phyloP scores from a whole-genome alignment of 2,329 filamentous ascomycete genomes.

The Penicillium palitans region DNA sequence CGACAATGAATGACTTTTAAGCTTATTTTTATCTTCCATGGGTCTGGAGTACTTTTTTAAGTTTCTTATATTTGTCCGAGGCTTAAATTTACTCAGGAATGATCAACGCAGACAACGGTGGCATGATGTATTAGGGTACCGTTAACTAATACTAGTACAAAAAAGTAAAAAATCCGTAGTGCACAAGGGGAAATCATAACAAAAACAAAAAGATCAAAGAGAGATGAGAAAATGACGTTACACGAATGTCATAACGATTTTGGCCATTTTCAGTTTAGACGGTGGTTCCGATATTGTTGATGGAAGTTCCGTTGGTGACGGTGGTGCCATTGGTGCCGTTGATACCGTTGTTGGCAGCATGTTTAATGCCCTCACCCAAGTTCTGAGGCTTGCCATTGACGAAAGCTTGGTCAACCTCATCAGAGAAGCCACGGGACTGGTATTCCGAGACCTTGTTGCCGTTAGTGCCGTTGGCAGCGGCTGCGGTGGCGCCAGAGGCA shows the following conservation, averaged over 20 bases:
- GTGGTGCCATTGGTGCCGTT: not conserved
- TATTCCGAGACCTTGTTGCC: slow-evolving; percentile 14
- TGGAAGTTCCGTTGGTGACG: slow-evolving; percentile 1
- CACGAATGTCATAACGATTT: slow-evolving; percentile 2
- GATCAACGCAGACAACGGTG: slow-evolving; percentile 16
- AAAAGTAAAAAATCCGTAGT: slow-evolving; percentile 10
- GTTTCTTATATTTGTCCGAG: not conserved
- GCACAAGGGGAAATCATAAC: slow-evolving; percentile 29
- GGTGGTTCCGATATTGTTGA: slow-evolving; percentile 5
- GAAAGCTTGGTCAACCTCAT: slow-evolving; percentile 37
- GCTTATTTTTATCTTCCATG: not conserved
- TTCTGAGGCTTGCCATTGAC: slow-evolving; percentile 23
- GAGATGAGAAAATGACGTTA: slow-evolving; percentile 4
- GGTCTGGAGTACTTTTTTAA: not conserved
- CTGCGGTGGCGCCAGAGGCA: slow-evolving; percentile 13
- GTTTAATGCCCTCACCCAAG: slow-evolving; percentile 11
- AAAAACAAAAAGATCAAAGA: slow-evolving; percentile 7
- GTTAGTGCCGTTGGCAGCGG: slow-evolving; percentile 7
- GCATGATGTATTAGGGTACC: slow-evolving; percentile 29
- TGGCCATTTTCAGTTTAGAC: not conserved
- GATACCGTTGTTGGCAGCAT: slow-evolving; percentile 5
- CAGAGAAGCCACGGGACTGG: slow-evolving; percentile 33
- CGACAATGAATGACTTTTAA: slow-evolving; percentile 26
- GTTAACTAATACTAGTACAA: slow-evolving; percentile 22
- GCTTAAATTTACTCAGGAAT: not conserved